These are phyloP conservation scores for Calonectria multiphialidica DNA, from an alignment of 2,329 filamentous ascomycete species.

Conservation along the genomic window DNA sequence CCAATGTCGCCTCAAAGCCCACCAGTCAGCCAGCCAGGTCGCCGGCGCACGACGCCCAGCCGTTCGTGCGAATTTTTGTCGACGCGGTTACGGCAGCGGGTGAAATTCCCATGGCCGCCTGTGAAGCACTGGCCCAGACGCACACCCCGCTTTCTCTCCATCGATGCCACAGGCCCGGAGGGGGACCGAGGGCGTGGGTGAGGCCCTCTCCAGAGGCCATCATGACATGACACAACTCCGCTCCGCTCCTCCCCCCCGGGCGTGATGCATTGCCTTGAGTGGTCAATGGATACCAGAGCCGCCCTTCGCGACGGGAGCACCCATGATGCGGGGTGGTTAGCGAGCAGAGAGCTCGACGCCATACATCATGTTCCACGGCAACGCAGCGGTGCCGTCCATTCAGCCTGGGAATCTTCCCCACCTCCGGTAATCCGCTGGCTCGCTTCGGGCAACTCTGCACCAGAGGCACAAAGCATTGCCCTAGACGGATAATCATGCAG, in stretches of 20 bases:
- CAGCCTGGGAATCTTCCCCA: conserved; percentile 7
- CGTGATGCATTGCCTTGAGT: conserved; percentile 9
- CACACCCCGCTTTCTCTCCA: conserved; percentile 21
- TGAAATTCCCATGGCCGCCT: conserved; percentile 13
- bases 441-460: conserved; percentile 1
- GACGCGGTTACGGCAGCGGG: conserved; percentile 7
- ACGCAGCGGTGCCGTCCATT: not conserved
- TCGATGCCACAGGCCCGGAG: conserved; percentile 9
- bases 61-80: conserved; percentile 32
- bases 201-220: conserved; percentile 5
- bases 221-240: conserved; percentile 20
- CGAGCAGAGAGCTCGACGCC: not conserved
- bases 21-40: conserved; percentile 12
- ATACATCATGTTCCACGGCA: conserved; percentile 2
- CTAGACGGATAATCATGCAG: conserved; percentile 25
- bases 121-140: conserved; percentile 7
- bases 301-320: conserved; percentile 37
- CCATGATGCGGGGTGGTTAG: conserved; percentile 16
- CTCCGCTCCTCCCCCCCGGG: conserved; percentile 21
- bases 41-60: conserved; percentile 9
- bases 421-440: not conserved
- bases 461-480: conserved; percentile 8
- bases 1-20: conserved; percentile 12
- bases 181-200: conserved; percentile 6
- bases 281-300: conserved; percentile 31